These are phyloP conservation scores for Phytophthora aleatoria DNA, from an alignment of 352 stramenopile species.

Conservation along the genomic window DNA sequence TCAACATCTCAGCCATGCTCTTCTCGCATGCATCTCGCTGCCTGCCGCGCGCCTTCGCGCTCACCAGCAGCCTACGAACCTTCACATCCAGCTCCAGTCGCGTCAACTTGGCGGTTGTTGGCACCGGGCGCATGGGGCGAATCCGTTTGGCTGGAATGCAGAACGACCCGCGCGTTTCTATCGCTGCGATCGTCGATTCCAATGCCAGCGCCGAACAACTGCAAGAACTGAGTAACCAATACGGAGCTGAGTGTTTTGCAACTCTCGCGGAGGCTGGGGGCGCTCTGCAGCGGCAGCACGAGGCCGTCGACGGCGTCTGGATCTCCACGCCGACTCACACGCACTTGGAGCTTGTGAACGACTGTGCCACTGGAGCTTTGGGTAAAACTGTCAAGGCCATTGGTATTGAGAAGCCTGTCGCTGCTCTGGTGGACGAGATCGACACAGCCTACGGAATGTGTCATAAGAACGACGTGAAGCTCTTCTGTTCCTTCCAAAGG, in stretches of 20 bases:
- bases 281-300: conserved; percentile 22
- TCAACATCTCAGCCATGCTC: conserved; percentile 12
- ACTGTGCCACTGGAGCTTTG: conserved; percentile 27
- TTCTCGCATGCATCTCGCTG: conserved; percentile 17
- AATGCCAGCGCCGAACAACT: conserved; percentile 20
- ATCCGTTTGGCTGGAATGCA: conserved; percentile 72
- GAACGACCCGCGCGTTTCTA: conserved; percentile 49
- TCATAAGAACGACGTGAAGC: conserved; percentile 49
- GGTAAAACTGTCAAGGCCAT: conserved; percentile 45
- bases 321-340: conserved; percentile 78
- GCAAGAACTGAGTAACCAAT: conserved; percentile 46
- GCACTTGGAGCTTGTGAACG: conserved; percentile 58
- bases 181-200: conserved; percentile 73
- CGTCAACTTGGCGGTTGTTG: conserved; percentile 67
- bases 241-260: conserved; percentile 44
- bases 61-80: not conserved
- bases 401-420: conserved; percentile 81
- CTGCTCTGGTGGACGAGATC: conserved; percentile 57
- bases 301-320: conserved; percentile 62
- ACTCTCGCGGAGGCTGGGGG: conserved; percentile 38
- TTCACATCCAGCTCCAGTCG: conserved; percentile 23
- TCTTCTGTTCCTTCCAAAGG: conserved; percentile 93
- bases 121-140: conserved; percentile 76
- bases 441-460: conserved; percentile 65
- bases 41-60: conserved; percentile 9